Base-by-base conservation (phyloP, 2,329 filamentous ascomycete species). In the Cladosporium sp. region DNA sequence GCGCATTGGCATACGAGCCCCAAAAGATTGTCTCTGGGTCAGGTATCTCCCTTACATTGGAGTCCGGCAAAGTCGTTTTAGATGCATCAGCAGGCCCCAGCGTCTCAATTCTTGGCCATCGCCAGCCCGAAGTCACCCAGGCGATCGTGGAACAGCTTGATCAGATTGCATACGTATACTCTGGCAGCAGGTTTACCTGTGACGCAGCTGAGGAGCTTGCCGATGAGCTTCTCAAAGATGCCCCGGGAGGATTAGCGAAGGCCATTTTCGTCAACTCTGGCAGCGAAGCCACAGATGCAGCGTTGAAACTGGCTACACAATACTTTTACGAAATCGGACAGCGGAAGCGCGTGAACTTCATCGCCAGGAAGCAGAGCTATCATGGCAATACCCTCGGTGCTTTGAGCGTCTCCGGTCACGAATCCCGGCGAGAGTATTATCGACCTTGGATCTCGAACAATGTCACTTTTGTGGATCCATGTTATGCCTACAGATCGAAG, bases 301-400 rank as follows among this genome's bases (percentile, higher is more conserved):
- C 86, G 1, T 72, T 88, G 60, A 91, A 91, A 65, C 71, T 90
- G 12, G 78, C 84, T 9, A 75, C 82, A 2, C 87, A 91, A 68
- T 90, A 85, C 66, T 86, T 82, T 64, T 74, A 82, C 15, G 85
- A 87, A 68, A 76, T 82, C 36, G 62, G 71, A 2, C 71, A 89
- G 62, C 76, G 79, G 2, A 69, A 78, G 47, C 78, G 87, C 1
- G 76, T 75, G 0, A 77, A 80, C 49, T 88, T 87, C 71, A 88
- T 91, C 63, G 77, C 83, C 5, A 79, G 88, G 13, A 73, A 82
- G 28, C 78, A 83, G 20, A 86, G 83, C 10, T 91, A 89, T 65
- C 88, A 91, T 64, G 88, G 88, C 5, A 84, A 80, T 28, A 90
- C 87, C 0, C 69, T 91, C 0, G 88, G 87, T 0, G 79, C 87